phyloP scores from a whole-genome alignment of 164 flowering plant genomes.

The Cinnamomum chago region DNA sequence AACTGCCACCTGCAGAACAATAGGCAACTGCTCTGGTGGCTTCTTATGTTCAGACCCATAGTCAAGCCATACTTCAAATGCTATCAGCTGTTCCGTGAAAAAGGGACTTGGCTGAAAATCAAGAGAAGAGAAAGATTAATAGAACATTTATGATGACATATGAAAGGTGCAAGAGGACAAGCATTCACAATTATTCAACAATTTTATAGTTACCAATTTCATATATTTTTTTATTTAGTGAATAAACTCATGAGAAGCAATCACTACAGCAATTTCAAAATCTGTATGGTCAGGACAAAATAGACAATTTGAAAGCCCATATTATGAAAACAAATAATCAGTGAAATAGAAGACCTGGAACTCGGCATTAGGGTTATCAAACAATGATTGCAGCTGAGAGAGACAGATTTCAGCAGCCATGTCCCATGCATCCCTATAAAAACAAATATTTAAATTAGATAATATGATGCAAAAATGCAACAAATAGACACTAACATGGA shows the following conservation, averaged over 20 bases:
- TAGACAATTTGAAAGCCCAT: not conserved
- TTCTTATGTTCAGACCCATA: constrained; percentile 92
- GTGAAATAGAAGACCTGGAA: constrained; percentile 54
- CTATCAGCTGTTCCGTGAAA: constrained; percentile 89
- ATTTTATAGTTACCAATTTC: not conserved
- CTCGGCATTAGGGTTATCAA: constrained; percentile 80
- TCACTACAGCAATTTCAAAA: not conserved
- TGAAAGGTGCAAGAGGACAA: not conserved
- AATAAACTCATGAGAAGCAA: not conserved
- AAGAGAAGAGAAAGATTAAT: not conserved
- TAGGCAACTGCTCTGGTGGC: constrained; percentile 97
- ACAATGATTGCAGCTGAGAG: constrained; percentile 72
- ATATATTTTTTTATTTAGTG: not conserved
- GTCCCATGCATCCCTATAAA: constrained; percentile 97
- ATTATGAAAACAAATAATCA: not conserved
- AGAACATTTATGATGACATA: not conserved
- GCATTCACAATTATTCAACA: not conserved
- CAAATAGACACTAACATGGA: not conserved
- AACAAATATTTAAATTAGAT: not conserved
- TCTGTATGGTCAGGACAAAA: not conserved
- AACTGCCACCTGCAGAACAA: constrained; percentile 81
- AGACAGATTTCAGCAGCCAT: constrained; percentile 99
- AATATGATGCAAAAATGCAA: constrained; percentile 9
- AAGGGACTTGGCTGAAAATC: constrained; percentile 86
- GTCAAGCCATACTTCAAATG: constrained; percentile 98